Conservation (phyloP, 495 filamentous ascomycete species). For the Astrothelium subdiscretum region DNA sequence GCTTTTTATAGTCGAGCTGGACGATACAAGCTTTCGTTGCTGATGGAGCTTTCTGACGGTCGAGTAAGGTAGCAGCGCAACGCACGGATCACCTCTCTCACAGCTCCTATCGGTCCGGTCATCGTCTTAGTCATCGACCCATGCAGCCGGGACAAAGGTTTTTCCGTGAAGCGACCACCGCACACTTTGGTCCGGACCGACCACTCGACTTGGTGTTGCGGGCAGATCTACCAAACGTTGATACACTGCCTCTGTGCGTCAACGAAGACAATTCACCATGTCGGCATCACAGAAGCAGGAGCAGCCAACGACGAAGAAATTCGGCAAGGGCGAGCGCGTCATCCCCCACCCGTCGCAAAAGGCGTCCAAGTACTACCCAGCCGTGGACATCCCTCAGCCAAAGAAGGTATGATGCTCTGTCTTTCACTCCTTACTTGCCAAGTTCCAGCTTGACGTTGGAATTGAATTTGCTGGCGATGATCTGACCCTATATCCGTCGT, state of each 20-base stretch:
- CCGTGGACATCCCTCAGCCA: slow-evolving; percentile 78
- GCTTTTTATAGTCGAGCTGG: background rate
- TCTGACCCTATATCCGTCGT: too few species aligned
- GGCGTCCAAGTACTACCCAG: slow-evolving; percentile 99
- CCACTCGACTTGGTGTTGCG: background rate
- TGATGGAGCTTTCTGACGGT: background rate
- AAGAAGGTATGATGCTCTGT: slow-evolving; percentile 66
- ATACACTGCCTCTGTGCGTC: background rate
- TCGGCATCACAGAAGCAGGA: slow-evolving; percentile 2
- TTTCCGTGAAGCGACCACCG: background rate
- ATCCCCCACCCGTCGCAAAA: slow-evolving; percentile 74
- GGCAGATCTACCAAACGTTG: background rate
- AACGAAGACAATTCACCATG: background rate
- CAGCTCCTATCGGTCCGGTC: too few species aligned
- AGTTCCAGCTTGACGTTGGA: too few species aligned
- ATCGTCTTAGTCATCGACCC: too few species aligned
- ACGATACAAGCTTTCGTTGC: background rate
- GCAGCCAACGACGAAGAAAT: slow-evolving; percentile 68
- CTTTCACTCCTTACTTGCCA: background rate
- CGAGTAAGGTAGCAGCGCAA: background rate
- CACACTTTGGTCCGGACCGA: background rate
- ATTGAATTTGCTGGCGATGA: too few species aligned
- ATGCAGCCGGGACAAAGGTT: background rate
- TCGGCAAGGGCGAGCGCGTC: slow-evolving; percentile 91
- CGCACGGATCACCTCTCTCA: background rate